Base-by-base conservation (phyloP, 163 green algal species). In the Prototheca wickerhamii region DNA sequence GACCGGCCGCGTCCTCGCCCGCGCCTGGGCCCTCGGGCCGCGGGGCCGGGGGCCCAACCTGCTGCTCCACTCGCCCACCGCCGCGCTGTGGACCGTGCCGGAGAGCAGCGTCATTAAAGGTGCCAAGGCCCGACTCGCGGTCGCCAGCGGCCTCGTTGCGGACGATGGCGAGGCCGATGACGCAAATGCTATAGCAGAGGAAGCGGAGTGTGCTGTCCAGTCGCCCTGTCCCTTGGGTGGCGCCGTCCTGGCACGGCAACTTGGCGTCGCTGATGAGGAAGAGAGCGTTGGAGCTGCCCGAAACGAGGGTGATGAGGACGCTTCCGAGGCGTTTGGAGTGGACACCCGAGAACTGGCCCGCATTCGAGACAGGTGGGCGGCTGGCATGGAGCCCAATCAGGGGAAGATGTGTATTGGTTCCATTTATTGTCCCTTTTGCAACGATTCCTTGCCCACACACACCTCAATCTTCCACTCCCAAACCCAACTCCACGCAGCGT, bases 21-120 rank as follows among this genome's bases (percentile, higher is more conserved):
- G 80, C 4, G 79, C 85, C 0, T 96, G 91, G 91, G 58, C 84
- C 42, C 68, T 96, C 67, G 91, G 90, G 2, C 90, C 91, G 3
- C 76, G 76, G 28, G 67, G 76, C 18, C 65, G 67, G 3, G 91
- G 91, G 0, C 85, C 91, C 32, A 94, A 94, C 73, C 8, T 95
- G 26, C 80, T 96, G 20, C 73, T 97, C 3, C 32, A 60, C 23
- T 33, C 68, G 57, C 21, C 34, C 25, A 28, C 44, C 3, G 25
- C 35, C n/a, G 28, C 8, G 4, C 51, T 72, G 40, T 64, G 56
- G 58, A 58, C 31, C 21, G 55, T 51, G 26, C 35, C n/a, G 18
- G 40, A n/a, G 37, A 37, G 58, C n/a, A 31, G 44, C 7, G 32
- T 46, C 26, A 4, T 73, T 3, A 46, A 54, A 20, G 44, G 37